Evolutionary conservation across 306 rosid genomes (phyloP), one percentile per base, ranked within the genome.

Genomic region (Rosa chinensis): DNA sequence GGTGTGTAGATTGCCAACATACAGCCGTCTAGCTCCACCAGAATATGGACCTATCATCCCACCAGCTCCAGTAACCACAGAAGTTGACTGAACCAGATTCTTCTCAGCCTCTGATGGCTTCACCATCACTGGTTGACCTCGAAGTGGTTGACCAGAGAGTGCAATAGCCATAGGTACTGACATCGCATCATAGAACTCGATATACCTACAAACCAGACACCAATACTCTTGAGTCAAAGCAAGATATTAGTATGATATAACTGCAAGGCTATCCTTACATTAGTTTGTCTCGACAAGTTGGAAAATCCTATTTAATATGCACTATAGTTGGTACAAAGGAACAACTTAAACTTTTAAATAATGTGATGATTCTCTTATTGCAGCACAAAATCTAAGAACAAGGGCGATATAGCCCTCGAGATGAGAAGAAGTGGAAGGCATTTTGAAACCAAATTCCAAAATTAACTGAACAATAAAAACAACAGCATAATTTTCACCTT

Each of bases 101-200:
- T 95, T 95, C 85, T 95, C 99, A 32, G 99, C 99, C 92, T 95
- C 99, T 58, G 99, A 95, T 83, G 99, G 99, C 85, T 95, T 95
- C 79, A 95, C 99, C 99, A 95, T 95, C 77, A 95, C 99, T 73
- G 98, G 99, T 80, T 87, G 93, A 82, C 97, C 84, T 58, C 89
- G 97, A 80, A 95, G 89, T 72, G 87, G 91, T 88, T 92, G 99
- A 48, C 99, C 97, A 50, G 99, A 91, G 71, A 95, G 97, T 52
- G 99, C 99, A 78, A 95, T 95, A 50, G 99, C 98, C 99, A 95
- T 95, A 70, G 99, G 99, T 66, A 95, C 99, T 70, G 99, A 92
- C 99, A 95, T 95, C 59, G 81, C 90, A 85, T 95, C 99, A 62
- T 89, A 93, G 81, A 95, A 95, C 85, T 95, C 99, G 68, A 95